Percentiles rank a stretch among this genome's conserved stretches.
These are phyloP conservation scores for Peltaster fructicola DNA, from an alignment of 2,329 filamentous ascomycete species.

Conservation along the genomic window DNA sequence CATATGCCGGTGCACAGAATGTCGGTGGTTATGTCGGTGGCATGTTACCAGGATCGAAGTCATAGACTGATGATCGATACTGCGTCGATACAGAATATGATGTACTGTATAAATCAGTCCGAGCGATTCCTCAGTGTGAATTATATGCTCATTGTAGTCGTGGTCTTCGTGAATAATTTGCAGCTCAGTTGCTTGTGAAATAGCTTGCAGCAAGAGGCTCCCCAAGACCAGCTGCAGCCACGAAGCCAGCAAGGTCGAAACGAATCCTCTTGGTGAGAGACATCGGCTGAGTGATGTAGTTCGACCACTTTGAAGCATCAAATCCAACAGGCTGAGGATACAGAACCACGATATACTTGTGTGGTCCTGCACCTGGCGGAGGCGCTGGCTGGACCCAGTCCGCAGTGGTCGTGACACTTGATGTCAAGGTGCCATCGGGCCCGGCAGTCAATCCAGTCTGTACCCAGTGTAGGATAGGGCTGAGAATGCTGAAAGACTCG, in stretches of 20 bases:
- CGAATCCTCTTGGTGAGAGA: constrained; percentile 22
- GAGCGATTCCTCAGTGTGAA: too few species aligned
- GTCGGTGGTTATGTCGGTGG: too few species aligned
- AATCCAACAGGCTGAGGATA: constrained; percentile 30
- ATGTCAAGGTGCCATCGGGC: constrained; percentile 4
- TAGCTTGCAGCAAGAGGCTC: constrained; percentile 22
- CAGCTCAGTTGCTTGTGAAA: constrained; percentile 13
- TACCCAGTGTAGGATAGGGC: constrained; percentile 32
- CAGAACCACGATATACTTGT: constrained; percentile 33
- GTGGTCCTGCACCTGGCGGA: constrained; percentile 28
- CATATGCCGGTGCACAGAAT: too few species aligned
- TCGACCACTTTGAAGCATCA: constrained; percentile 17
- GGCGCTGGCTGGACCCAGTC: constrained; percentile 30
- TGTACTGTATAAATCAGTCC: too few species aligned
- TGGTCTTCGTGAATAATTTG: too few species aligned
- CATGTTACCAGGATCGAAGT: too few species aligned
- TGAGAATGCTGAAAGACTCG: constrained; percentile 22
- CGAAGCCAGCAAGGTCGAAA: constrained; percentile 27
- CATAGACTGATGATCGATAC: too few species aligned
- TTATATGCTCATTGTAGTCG: too few species aligned
- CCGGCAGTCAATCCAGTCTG: constrained; percentile 22
- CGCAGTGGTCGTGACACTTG: constrained; percentile 15
- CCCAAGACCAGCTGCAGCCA: constrained; percentile 19
- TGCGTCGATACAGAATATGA: too few species aligned
- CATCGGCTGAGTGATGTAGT: constrained; percentile 21